Conservation (phyloP, 2,329 filamentous ascomycete genomes). For the Pseudogymnoascus sp. region DNA sequence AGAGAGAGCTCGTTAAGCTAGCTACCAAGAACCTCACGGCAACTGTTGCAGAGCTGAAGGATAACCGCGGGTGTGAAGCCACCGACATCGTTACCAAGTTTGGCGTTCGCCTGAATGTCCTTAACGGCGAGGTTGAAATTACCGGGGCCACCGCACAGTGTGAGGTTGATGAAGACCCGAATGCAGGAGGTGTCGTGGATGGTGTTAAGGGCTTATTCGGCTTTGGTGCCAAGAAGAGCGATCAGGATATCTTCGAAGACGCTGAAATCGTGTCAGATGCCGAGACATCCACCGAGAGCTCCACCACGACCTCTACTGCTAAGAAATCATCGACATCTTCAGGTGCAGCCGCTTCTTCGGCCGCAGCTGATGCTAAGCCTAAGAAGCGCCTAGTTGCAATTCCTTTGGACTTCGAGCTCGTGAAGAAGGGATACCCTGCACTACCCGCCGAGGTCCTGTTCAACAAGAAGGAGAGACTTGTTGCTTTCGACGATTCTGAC, state of each 20-base stretch:
- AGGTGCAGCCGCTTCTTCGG: slow-evolving; percentile 32
- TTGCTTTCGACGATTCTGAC: slow-evolving; percentile 82
- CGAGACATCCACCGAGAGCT: slow-evolving; percentile 30
- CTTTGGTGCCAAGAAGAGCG: slow-evolving; percentile 83
- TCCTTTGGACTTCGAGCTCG: slow-evolving; percentile 24
- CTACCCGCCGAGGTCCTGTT: slow-evolving; percentile 23
- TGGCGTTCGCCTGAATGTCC: slow-evolving; percentile 60
- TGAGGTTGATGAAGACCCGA: slow-evolving; percentile 63
- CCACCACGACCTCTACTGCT: slow-evolving; percentile 35
- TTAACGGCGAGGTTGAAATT: slow-evolving; percentile 76
- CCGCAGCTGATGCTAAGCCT: slow-evolving; percentile 22
- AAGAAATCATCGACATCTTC: slow-evolving; percentile 37
- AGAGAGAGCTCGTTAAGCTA: slow-evolving; percentile 58
- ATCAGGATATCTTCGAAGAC: slow-evolving; percentile 59
- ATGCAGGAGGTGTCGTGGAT: slow-evolving; percentile 78
- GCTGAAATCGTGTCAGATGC: slow-evolving; percentile 35
- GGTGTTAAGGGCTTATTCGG: slow-evolving; percentile 95
- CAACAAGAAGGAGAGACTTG: slow-evolving; percentile 53
- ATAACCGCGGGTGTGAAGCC: slow-evolving; percentile 64
- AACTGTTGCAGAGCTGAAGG: slow-evolving; percentile 69
- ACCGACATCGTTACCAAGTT: slow-evolving; percentile 76
- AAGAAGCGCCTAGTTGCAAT: slow-evolving; percentile 27
- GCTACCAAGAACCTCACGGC: slow-evolving; percentile 80
- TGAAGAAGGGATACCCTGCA: slow-evolving; percentile 24
- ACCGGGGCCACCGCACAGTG: slow-evolving; percentile 73